Evolutionary conservation across 202 grass and related monocot species (phyloP), one percentile per base, ranked within the genome.

Genomic region (Tripidium arundinaceum): DNA sequence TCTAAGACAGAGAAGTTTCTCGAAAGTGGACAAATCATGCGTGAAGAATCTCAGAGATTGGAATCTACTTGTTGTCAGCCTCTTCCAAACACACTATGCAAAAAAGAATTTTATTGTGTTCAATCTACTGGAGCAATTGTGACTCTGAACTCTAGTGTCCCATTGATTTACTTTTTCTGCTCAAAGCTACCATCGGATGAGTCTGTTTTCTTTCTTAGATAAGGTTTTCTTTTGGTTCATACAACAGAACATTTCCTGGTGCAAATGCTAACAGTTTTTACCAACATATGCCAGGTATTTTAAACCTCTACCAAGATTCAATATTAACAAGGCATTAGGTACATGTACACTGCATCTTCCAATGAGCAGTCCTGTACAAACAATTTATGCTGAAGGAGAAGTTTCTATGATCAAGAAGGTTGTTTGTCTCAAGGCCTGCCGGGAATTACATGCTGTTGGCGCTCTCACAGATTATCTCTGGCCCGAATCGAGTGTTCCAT

Each of bases 341-440:
- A 75, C 31, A 34, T 86, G 81, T 28, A 90, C 71, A 4, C 57
- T 95, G 46, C 46, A 92, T 86, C 84, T 95, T 79, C 93, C 93
- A 0, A 95, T 86, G 63, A 92, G 79, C 70, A 81, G 89, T 81
- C 86, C 87, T 28, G 29, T 95, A 65, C 87, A 90, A 39, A 63
- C 43, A 47, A 74, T 92, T 70, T 41, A 33, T 46, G 68, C 72
- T 62, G 45, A 68, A 70, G 89, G 89, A 49, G 75, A 76, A 76
- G 69, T 8, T 55, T 63, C 39, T 62, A 22, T 77, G 26, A 78
- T 88, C 46, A 95, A 95, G 46, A 42, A 78, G 86, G 49, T 80
- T 63, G 84, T 88, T 77, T 95, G 93, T 86, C 93, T 95, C 39
- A 84, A 92, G 55, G 93, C 93, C 7, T 92, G 89, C 66, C 89